Percentiles rank a stretch among this genome's conserved stretches.
These are phyloP conservation scores for Naganishia vishniacii DNA, from an alignment of 768 basidiomycete species.

Conservation along the genomic window DNA sequence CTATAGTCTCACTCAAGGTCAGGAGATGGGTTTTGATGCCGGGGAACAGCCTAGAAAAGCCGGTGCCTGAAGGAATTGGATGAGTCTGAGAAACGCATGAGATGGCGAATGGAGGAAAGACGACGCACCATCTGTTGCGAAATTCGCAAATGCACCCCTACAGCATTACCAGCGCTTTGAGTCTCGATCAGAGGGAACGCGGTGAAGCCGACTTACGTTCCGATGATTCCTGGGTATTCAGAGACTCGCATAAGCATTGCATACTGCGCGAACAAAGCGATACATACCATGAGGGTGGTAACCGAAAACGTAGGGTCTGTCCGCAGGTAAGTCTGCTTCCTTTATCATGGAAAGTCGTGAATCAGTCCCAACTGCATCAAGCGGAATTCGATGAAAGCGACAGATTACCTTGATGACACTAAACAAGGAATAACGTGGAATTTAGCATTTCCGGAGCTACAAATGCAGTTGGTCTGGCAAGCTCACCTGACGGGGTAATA, in stretches of 20 bases:
- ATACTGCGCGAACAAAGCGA: not conserved
- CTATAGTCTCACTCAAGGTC: conserved; percentile 52
- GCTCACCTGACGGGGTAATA: conserved; percentile 45
- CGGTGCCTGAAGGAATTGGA: conserved; percentile 59
- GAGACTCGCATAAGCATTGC: conserved; percentile 26
- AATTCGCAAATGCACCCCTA: conserved; percentile 92
- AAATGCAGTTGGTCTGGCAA: not conserved
- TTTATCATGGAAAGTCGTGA: conserved; percentile 41
- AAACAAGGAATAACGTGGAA: not conserved
- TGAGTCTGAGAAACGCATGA: not conserved
- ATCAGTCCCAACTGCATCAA: not conserved
- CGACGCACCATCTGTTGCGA: conserved; percentile 76
- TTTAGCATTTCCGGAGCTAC: conserved; percentile 6
- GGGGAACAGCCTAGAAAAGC: conserved; percentile 82
- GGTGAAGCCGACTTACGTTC: conserved; percentile 60
- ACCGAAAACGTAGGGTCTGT: conserved; percentile 91
- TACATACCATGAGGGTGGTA: conserved; percentile 90
- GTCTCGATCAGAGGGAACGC: not conserved
- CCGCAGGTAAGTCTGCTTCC: conserved; percentile 85
- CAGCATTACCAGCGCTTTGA: not conserved
- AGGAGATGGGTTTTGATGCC: conserved; percentile 89
- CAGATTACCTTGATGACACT: conserved; percentile 52
- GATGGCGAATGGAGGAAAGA: not conserved
- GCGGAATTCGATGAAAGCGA: not conserved
- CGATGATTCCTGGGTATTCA: conserved; percentile 71